phyloP scores from a whole-genome alignment of 148 eudicot genomes.

The Rhododendron kiyosumense region DNA sequence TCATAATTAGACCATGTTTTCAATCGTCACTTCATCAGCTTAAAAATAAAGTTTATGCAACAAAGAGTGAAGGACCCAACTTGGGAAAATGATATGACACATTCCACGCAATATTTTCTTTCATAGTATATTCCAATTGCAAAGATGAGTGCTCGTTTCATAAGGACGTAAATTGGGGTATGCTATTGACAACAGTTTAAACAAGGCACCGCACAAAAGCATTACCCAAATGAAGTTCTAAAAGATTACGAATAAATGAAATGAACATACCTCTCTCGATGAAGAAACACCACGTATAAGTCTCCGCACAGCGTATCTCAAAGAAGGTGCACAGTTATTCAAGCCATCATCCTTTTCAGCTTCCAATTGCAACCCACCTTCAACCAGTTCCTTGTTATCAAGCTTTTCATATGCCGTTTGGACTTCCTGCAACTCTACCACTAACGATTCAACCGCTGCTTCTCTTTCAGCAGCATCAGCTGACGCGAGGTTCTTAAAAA shows the following conservation, averaged over 20 bases:
- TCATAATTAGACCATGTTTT: background rate
- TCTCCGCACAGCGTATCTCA: slow-evolving; percentile 85
- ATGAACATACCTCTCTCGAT: slow-evolving; percentile 60
- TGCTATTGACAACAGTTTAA: background rate
- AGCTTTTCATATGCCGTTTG: slow-evolving; percentile 57
- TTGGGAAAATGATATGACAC: background rate
- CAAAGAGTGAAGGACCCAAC: background rate
- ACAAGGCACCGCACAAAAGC: background rate
- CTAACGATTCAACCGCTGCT: slow-evolving; percentile 73
- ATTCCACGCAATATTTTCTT: background rate
- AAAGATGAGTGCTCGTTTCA: background rate
- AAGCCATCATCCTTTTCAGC: slow-evolving; percentile 91
- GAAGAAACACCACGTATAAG: slow-evolving; percentile 93
- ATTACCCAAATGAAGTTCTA: background rate
- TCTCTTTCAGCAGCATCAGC: slow-evolving; percentile 53
- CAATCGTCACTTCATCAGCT: background rate
- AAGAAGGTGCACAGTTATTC: slow-evolving; percentile 75
- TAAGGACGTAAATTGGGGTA: too few relatives aligned
- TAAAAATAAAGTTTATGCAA: background rate
- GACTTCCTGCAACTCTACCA: slow-evolving; percentile 56
- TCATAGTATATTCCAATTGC: background rate
- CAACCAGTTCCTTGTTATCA: slow-evolving; percentile 39
- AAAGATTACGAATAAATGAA: background rate
- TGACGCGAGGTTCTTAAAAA: slow-evolving; percentile 59
- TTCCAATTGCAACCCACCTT: slow-evolving; percentile 58